A percentile compares a stretch with the other conserved stretches of the same genome.
These are phyloP conservation scores for Citrullus amarus DNA, from an alignment of 306 rosid genomes.

Conservation along the genomic window DNA sequence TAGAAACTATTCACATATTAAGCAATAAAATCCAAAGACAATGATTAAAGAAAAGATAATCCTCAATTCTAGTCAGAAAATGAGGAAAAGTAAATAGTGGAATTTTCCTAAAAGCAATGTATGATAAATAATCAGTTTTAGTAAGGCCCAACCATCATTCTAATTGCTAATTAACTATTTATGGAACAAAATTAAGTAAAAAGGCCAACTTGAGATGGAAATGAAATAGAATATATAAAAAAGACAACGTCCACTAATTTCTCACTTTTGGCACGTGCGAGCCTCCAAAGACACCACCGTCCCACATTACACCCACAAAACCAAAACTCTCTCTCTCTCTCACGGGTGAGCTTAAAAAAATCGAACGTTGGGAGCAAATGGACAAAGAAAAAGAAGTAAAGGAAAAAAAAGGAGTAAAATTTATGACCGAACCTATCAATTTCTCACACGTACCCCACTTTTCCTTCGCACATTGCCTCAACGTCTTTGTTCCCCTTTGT, in stretches of 20 bases:
- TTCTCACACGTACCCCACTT: slow-evolving; percentile 15
- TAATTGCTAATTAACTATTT: not conserved
- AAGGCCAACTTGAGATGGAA: not conserved
- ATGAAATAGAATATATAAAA: not conserved
- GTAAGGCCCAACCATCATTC: not conserved
- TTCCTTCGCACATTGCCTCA: not conserved
- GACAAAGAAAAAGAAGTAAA: slow-evolving; percentile 1
- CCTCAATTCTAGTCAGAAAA: not conserved
- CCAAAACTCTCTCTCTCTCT: not conserved
- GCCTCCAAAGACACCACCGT: slow-evolving; percentile 34
- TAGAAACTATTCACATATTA: no score
- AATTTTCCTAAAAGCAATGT: not conserved
- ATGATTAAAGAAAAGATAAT: not conserved
- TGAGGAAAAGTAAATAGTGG: not conserved
- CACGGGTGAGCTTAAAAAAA: slow-evolving; percentile 28
- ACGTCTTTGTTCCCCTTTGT: slow-evolving; percentile 12
- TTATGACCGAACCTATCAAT: slow-evolving; percentile 16
- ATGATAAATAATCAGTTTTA: not conserved
- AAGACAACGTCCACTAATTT: not conserved
- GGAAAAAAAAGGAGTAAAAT: not conserved
- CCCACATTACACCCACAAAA: slow-evolving; percentile 19
- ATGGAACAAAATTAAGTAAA: not conserved
- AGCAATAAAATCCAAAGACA: not conserved
- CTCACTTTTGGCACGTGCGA: slow-evolving; percentile 13
- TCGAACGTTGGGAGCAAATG: slow-evolving; percentile 29